A percentile compares a stretch with the other conserved stretches of the same genome.
phyloP scores from a whole-genome alignment of 805 yeast genomes.

The Nakazawaea ernobii region DNA sequence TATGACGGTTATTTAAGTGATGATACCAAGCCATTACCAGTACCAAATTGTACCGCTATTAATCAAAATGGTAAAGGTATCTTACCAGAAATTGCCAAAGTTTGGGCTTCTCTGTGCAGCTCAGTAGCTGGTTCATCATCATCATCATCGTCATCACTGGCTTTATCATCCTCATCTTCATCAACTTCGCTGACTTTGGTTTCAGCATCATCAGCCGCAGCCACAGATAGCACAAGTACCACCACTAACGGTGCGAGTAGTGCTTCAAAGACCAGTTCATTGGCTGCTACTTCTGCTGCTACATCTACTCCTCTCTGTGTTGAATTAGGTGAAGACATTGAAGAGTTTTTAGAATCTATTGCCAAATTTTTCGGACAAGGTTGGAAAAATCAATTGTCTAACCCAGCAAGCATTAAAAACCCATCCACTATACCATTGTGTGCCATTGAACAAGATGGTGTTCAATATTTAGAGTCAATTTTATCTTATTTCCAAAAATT shows the following conservation, averaged over 20 bases:
- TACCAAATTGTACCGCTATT: constrained; percentile 30
- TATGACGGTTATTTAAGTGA: constrained; percentile 28
- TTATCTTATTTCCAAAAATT: neutral
- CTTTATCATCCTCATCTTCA: neutral
- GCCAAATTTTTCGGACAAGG: neutral
- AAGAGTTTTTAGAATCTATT: neutral
- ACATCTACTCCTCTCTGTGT: neutral
- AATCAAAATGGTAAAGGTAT: constrained; percentile 29
- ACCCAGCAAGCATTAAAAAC: neutral
- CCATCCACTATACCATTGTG: neutral
- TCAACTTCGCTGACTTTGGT: neutral
- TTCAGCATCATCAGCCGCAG: neutral
- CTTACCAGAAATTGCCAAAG: constrained; percentile 24
- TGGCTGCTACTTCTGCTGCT: neutral
- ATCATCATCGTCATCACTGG: neutral
- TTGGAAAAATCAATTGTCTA: neutral
- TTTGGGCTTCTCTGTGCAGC: constrained; percentile 24
- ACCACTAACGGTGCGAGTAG: neutral
- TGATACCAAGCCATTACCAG: constrained; percentile 23
- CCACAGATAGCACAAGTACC: neutral
- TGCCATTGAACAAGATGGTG: neutral
- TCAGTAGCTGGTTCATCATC: neutral
- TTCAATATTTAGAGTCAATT: neutral
- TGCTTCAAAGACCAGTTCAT: neutral
- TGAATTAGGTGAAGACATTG: neutral